Base-by-base conservation (phyloP, 1,284 basidiomycete genomes). In the Xanthoconium separans region DNA sequence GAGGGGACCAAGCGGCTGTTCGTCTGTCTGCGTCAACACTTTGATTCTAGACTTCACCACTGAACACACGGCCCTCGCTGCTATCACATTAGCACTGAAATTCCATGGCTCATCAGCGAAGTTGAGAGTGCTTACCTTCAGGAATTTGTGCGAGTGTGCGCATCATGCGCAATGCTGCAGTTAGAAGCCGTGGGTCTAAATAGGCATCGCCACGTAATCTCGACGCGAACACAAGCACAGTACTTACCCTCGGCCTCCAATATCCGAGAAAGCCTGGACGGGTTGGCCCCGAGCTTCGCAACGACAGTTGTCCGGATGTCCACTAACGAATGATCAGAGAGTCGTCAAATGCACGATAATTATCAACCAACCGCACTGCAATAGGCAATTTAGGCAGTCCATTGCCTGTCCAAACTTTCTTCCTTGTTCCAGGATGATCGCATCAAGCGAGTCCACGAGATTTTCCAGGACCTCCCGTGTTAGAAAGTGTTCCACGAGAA, bases 321-420 rank as follows among this genome's bases (percentile, higher is more conserved):
- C 33, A 49, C 64, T 68, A 16, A 45, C 0, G 4, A n/a, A 13
- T n/a, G 4, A 29, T 62, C 2, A 62, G 43, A 9, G 3, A 15
- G 9, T 20, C 11, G 3, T 16, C 4, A 37, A 8, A 37, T 22
- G 4, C 30, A 36, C 6, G 22, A 22, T 4, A 6, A 24, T 6
- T 29, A 22, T 0, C 15, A n/a, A 55, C 60, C 30, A 12, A 70
- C 65, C 51, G 12, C 50, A 66, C 10, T 59, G 51, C 47, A 66
- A 34, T 8, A 70, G 16, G 45, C 50, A 58, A 2, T 15, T 46
- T 37, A 66, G 13, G 3, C 56, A 56, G 1, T 65, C 54, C 65
- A 68, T 66, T 4, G 50, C 63, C 12, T 57, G 56, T 18, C 46
- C 57, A 39, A 68, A 68, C 43, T 50, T 54, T 4, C 16, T 36